Evolutionary conservation across 768 basidiomycete genomes (phyloP).

Genomic region (Tephrocybe sp.): DNA sequence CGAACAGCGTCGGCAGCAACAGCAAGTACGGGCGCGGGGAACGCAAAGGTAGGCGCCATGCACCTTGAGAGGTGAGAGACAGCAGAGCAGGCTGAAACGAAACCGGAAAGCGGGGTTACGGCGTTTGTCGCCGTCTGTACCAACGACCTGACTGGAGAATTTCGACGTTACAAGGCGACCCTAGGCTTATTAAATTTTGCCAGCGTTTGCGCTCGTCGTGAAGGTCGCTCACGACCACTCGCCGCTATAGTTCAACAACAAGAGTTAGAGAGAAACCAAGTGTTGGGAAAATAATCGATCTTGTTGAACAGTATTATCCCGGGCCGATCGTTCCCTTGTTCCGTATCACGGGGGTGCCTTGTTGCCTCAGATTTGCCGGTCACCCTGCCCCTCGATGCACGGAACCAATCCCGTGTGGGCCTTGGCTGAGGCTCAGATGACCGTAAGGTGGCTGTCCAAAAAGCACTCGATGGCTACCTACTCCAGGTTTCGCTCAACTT

Average conservation of each 20-base stretch:
- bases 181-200: background rate
- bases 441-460: background rate
- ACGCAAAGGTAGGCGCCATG: slow-evolving; percentile 28
- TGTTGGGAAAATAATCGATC: slow-evolving; percentile 17
- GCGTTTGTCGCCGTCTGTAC: slow-evolving; percentile 5
- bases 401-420: slow-evolving; percentile 1
- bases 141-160: background rate
- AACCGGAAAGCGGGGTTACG: slow-evolving; percentile 13
- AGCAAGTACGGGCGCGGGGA: slow-evolving; percentile 67
- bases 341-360: slow-evolving; percentile 12
- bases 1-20: slow-evolving; percentile 65
- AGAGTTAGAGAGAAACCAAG: slow-evolving; percentile 4
- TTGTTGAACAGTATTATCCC: slow-evolving; percentile 10
- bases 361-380: slow-evolving; percentile 6
- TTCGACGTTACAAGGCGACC: background rate
- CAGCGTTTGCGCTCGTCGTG: background rate
- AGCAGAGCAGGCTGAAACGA: slow-evolving; percentile 10
- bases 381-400: slow-evolving; percentile 7
- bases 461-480: background rate
- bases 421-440: slow-evolving; percentile 7
- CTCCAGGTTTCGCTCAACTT: background rate
- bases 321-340: slow-evolving; percentile 7
- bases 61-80: background rate
- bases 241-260: background rate
- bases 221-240: slow-evolving; percentile 5